Conservation (phyloP, 805 yeast species). For the Torulaspora microellipsoides region DNA sequence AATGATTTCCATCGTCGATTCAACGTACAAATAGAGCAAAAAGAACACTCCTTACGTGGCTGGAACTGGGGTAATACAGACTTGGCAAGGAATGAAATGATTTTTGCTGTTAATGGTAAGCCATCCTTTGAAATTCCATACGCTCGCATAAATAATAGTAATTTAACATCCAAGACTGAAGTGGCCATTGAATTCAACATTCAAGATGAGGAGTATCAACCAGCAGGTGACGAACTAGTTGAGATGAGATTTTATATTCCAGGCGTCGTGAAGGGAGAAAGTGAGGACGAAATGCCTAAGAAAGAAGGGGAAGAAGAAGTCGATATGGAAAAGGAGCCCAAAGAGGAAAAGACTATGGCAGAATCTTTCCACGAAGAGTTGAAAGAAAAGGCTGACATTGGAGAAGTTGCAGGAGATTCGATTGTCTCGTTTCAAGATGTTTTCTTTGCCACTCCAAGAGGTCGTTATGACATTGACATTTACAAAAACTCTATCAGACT, state of each 20-base stretch:
- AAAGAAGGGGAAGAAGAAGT: conserved; percentile 29
- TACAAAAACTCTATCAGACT: conserved; percentile 81
- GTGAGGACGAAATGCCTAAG: conserved; percentile 40
- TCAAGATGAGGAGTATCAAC: conserved; percentile 48
- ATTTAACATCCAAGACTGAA: conserved; percentile 87
- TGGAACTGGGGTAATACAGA: conserved; percentile 99
- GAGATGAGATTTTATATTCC: conserved; percentile 93
- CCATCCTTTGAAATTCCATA: conserved; percentile 93
- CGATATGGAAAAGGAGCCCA: conserved; percentile 15
- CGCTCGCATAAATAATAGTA: conserved; percentile 71
- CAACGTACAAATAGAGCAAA: conserved; percentile 66
- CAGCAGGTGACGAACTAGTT: conserved; percentile 92
- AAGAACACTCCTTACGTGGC: conserved; percentile 91
- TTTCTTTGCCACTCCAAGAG: conserved; percentile 93
- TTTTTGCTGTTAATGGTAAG: conserved; percentile 78
- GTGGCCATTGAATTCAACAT: conserved; percentile 83
- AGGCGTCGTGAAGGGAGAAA: conserved; percentile 58
- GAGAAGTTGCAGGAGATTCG: conserved; percentile 91
- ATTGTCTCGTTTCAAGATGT: conserved; percentile 89
- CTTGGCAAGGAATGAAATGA: conserved; percentile 85
- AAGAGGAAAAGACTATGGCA: conserved; percentile 58
- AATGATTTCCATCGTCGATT: conserved; percentile 78
- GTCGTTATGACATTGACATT: conserved; percentile 96
- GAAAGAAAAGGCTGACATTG: conserved; percentile 90
- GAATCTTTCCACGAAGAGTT: conserved; percentile 83